A percentile compares a stretch with the other conserved stretches of the same genome.
Conservation (phyloP, 129 eudicot genomes). For the Artemisia annua region DNA sequence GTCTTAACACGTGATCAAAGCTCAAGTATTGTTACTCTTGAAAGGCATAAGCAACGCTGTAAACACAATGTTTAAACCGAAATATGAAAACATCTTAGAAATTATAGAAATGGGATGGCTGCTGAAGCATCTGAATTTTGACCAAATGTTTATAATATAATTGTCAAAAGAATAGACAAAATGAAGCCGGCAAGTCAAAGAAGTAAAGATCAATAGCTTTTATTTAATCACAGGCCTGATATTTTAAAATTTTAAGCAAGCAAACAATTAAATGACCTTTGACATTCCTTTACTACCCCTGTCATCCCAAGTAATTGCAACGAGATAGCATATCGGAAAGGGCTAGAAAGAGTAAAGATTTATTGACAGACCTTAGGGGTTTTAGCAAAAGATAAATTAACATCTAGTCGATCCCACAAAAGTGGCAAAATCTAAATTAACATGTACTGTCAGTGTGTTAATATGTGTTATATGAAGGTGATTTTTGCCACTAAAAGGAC, state of each 20-base stretch:
- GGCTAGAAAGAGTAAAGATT: background rate
- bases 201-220: slow-evolving; percentile 3
- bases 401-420: background rate
- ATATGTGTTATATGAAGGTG: background rate
- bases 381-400: too few species aligned
- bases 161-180: slow-evolving; percentile 35
- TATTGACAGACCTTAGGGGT: background rate
- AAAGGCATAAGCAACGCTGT: slow-evolving; percentile 31
- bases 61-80: slow-evolving; percentile 31
- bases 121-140: slow-evolving; percentile 24
- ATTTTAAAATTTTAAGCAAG: slow-evolving; percentile 17
- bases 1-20: slow-evolving; percentile 21
- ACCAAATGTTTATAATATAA: slow-evolving; percentile 26
- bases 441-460: too few species aligned
- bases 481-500: background rate
- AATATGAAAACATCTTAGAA: slow-evolving; percentile 20
- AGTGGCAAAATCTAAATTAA: background rate
- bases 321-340: background rate
- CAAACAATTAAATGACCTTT: slow-evolving; percentile 22
- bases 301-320: slow-evolving; percentile 1
- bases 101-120: background rate
- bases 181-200: slow-evolving; percentile 33
- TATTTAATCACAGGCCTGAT: slow-evolving; percentile 14
- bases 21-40: slow-evolving; percentile 21
- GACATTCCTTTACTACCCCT: slow-evolving; percentile 26